A percentile compares a stretch with the other conserved stretches of the same genome.
Evolutionary conservation across 495 filamentous ascomycete species (phyloP).

Genomic region (Penicillium waksmanii): DNA sequence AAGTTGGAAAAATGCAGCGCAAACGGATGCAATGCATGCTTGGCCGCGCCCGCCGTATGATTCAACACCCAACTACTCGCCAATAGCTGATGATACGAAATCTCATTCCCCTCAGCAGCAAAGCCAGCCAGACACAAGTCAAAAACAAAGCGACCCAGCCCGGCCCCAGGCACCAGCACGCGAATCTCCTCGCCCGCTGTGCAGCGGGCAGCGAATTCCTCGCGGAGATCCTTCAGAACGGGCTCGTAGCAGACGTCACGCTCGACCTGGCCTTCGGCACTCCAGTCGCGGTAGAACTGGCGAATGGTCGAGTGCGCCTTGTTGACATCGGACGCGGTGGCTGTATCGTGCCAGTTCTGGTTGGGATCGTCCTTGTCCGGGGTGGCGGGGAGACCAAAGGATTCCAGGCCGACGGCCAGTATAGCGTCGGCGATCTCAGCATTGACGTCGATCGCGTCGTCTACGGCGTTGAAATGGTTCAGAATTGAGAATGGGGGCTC

Average conservation of each 20-base stretch:
- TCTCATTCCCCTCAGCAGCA: constrained; percentile 86
- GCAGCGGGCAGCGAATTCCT: constrained; percentile 51
- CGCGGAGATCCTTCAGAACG: constrained; percentile 63
- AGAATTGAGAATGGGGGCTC: constrained; percentile 81
- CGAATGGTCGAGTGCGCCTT: constrained; percentile 89
- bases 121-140: constrained; percentile 81
- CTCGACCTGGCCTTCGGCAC: constrained; percentile 72
- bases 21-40: constrained; percentile 73
- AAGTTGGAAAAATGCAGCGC: constrained; percentile 82
- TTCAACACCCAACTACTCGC: constrained; percentile 89
- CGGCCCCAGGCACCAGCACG: constrained; percentile 87
- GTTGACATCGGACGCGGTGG: constrained; percentile 74
- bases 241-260: constrained; percentile 75
- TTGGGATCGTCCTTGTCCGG: constrained; percentile 37
- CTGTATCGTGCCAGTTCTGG: constrained; percentile 64
- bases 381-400: constrained; percentile 58
- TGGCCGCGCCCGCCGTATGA: constrained; percentile 51
- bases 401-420: constrained; percentile 62
- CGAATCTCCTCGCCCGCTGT: constrained; percentile 47
- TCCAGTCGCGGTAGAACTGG: constrained; percentile 97
- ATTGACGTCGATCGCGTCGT: constrained; percentile 88
- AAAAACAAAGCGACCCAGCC: constrained; percentile 83
- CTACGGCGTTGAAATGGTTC: constrained; percentile 72
- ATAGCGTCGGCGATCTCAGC: constrained; percentile 82
- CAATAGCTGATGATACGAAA: constrained; percentile 90